These are phyloP conservation scores for Craterostigma plantagineum DNA, from an alignment of 257 asterid genomes.

Conservation along the genomic window DNA sequence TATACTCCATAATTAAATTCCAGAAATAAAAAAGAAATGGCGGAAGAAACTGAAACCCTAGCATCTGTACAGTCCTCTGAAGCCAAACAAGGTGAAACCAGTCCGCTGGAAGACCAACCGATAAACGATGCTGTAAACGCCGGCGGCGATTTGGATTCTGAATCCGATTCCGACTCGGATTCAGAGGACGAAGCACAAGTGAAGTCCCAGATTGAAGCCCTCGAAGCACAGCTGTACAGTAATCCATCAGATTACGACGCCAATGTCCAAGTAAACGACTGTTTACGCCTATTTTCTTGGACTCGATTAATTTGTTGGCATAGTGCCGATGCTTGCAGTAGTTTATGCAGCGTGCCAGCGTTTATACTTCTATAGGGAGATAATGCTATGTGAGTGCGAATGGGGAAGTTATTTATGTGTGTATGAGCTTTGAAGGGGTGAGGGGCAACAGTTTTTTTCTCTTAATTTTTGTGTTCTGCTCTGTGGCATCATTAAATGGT, in stretches of 20 bases:
- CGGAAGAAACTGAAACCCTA: constrained; percentile 46
- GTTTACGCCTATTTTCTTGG: constrained; percentile 1
- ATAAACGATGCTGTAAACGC: constrained; percentile 40
- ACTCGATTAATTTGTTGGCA: not conserved
- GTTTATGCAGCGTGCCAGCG: not conserved
- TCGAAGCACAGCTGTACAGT: constrained; percentile 30
- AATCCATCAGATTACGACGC: constrained; percentile 62
- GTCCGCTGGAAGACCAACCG: constrained; percentile 16
- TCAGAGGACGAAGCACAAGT: constrained; percentile 51
- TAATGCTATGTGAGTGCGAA: no score
- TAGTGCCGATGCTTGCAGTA: not conserved
- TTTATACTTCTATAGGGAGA: not conserved
- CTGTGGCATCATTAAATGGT: no score
- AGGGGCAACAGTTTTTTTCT: no score
- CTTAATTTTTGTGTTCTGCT: no score
- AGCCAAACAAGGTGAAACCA: constrained; percentile 11
- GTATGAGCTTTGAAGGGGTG: no score
- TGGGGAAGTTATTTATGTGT: not conserved
- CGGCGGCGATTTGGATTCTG: constrained; percentile 16
- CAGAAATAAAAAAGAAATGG: no score
- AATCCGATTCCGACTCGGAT: constrained; percentile 19
- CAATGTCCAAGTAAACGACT: constrained; percentile 45
- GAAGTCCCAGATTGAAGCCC: constrained; percentile 48
- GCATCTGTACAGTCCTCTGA: constrained; percentile 13
- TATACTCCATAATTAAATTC: no score